Conservation (phyloP, 306 rosid genomes). For the Rosa persica region DNA sequence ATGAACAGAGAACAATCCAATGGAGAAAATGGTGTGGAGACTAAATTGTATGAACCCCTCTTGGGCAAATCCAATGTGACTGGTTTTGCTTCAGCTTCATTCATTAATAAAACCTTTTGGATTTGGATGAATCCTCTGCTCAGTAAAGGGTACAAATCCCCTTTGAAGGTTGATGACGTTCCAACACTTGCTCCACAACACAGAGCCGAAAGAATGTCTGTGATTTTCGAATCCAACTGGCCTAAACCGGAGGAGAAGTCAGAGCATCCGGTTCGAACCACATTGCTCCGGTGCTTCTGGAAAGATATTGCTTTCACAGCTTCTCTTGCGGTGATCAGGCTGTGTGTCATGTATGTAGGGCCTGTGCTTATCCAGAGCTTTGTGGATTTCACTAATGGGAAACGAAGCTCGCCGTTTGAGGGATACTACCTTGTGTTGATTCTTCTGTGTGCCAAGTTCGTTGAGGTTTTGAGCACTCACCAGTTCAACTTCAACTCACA, state of each 20-base stretch:
- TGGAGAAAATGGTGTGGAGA: slow-evolving; percentile 29
- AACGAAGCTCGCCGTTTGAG: slow-evolving; percentile 66
- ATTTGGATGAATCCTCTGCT: slow-evolving; percentile 89
- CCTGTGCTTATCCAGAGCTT: slow-evolving; percentile 75
- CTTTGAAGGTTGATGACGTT: slow-evolving; percentile 62
- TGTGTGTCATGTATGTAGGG: slow-evolving; percentile 74
- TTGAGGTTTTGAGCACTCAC: slow-evolving; percentile 71
- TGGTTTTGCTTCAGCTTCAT: slow-evolving; percentile 81
- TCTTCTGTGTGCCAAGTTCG: slow-evolving; percentile 64
- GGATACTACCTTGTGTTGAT: slow-evolving; percentile 77
- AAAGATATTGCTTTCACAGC: slow-evolving; percentile 67
- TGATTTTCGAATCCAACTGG: slow-evolving; percentile 70
- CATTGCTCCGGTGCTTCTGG: slow-evolving; percentile 88
- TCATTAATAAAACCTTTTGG: slow-evolving; percentile 72
- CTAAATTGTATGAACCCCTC: slow-evolving; percentile 26
- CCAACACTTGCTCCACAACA: slow-evolving; percentile 75
- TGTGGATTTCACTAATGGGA: slow-evolving; percentile 78
- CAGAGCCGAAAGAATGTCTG: slow-evolving; percentile 68
- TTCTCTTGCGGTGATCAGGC: slow-evolving; percentile 60
- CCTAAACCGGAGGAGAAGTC: slow-evolving; percentile 68
- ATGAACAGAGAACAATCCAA: slow-evolving; percentile 23
- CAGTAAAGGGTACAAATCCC: slow-evolving; percentile 66
- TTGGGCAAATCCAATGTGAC: slow-evolving; percentile 44
- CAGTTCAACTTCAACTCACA: slow-evolving; percentile 90
- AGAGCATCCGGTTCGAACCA: slow-evolving; percentile 65